These are phyloP conservation scores for Rhytidiadelphus loreus DNA, from an alignment of 225 moss, liverwort and hornwort genomes.

Conservation along the genomic window DNA sequence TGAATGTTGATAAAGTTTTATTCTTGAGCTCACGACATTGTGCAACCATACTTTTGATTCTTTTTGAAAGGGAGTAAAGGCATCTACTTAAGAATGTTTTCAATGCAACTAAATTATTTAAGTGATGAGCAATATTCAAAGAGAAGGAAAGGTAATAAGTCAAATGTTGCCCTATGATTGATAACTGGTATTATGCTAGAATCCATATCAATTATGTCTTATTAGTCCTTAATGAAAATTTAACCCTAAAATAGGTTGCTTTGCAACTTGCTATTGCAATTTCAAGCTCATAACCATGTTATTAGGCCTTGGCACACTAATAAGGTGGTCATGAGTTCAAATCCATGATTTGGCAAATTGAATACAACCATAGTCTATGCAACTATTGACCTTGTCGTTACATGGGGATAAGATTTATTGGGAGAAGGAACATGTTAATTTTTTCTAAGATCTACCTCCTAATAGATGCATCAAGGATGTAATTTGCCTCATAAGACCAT, in stretches of 20 bases:
- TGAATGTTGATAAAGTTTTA: background rate
- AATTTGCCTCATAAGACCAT: background rate
- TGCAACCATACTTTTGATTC: background rate
- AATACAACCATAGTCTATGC: no score
- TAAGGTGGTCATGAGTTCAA: background rate
- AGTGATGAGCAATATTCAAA: background rate
- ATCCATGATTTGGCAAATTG: accelerated
- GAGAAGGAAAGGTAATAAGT: background rate
- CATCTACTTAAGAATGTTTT: background rate
- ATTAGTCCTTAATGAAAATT: background rate
- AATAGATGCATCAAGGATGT: background rate
- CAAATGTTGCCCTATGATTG: background rate
- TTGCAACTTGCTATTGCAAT: background rate
- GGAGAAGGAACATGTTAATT: no score
- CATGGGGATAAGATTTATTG: background rate
- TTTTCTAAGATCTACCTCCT: background rate
- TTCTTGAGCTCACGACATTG: background rate
- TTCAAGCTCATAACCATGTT: background rate
- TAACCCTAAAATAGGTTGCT: background rate
- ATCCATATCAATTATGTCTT: background rate
- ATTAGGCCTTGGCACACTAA: background rate
- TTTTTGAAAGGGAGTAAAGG: background rate
- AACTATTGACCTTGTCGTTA: background rate
- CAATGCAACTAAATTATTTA: background rate
- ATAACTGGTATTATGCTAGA: background rate